These are phyloP conservation scores for Lentinula boryana DNA, from an alignment of 768 basidiomycete species.

Conservation along the genomic window DNA sequence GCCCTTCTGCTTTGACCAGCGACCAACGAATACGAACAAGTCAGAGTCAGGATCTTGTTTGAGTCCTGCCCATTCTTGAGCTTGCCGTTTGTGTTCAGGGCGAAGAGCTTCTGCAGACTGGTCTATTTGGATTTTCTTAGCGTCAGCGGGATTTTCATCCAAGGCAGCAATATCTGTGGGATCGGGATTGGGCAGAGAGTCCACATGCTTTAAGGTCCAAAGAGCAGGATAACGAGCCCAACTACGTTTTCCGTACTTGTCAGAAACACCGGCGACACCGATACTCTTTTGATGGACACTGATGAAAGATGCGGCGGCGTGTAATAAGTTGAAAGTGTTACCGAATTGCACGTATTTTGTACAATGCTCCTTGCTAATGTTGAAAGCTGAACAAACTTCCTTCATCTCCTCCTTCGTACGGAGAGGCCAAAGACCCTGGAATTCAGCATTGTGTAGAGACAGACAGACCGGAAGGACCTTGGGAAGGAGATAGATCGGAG, in stretches of 20 bases:
- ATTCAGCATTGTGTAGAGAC: conserved; percentile 95
- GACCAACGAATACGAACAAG: conserved; percentile 93
- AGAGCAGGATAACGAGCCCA: conserved; percentile 97
- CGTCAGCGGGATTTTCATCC: conserved; percentile 68
- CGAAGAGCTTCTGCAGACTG: conserved; percentile 78
- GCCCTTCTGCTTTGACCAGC: conserved; percentile 98
- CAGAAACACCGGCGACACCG: conserved; percentile 96
- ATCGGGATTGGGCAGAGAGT: conserved; percentile 92
- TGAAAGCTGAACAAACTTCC: conserved; percentile 97
- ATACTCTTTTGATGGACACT: conserved; percentile 89
- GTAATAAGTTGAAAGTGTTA: conserved; percentile 94
- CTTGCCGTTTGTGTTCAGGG: conserved; percentile 86
- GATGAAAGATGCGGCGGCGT: conserved; percentile 91
- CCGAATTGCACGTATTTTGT: conserved; percentile 98
- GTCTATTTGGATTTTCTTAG: conserved; percentile 75
- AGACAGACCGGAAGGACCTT: conserved; percentile 88
- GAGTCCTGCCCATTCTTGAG: conserved; percentile 94
- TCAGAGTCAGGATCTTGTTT: conserved; percentile 88
- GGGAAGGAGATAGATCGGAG: conserved; percentile 85
- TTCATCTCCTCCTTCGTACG: conserved; percentile 99
- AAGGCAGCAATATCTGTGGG: conserved; percentile 92
- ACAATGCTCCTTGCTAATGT: conserved; percentile 94
- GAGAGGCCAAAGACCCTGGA: conserved; percentile 95
- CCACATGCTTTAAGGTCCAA: conserved; percentile 94
- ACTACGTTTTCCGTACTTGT: conserved; percentile 95